Base-by-base conservation (phyloP, 164 flowering plant genomes). In the Macadamia tetraphylla region DNA sequence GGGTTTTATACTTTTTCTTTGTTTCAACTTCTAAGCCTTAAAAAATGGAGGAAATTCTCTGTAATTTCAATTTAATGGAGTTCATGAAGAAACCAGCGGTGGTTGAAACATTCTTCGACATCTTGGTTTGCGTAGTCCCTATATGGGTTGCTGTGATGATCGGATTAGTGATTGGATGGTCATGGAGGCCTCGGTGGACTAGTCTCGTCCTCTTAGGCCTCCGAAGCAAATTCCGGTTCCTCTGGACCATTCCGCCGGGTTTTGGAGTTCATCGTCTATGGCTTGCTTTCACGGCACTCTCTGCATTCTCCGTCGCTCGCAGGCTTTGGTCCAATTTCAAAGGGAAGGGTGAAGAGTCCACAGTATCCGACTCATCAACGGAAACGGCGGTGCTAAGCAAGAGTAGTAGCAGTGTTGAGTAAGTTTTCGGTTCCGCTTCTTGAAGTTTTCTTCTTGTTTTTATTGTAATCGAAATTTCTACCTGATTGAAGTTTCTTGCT, bases 131-230 rank as follows among this genome's bases (percentile, higher is more conserved):
- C 42, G 85, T 91, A 57, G 99, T 94, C 0, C 99, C 99, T 79
- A 94, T 94, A 69, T 92, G 99, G 99, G 81, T 90, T 8, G 98
- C 99, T 42, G 89, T 94, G 17, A 87, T 90, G 89, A 92, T 94
- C 67, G 97, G 99, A 8, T 67, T 94, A 49, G 71, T 92, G 10
- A 94, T 94, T 74, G 99, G 99, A 8, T 94, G 99, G 97, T 90
- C 99, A 0, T 94, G 99, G 99, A 77, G 90, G 57, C 99, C 99
- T 0, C 70, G 99, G 7, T 91, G 94, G 92, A 91, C 91, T 13
- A 88, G 97, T 23, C 67, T 91, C 40, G 60, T 91, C 23, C 86
- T 74, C 46, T 79, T 91, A 9, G 97, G 97, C 46, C 74, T 91
- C 55, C 86, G 94, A 1, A 74, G 83, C 80, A 84, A 76, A 81